Base-by-base conservation (phyloP, 768 basidiomycete genomes). In the Hortiboletus flavorubellus region DNA sequence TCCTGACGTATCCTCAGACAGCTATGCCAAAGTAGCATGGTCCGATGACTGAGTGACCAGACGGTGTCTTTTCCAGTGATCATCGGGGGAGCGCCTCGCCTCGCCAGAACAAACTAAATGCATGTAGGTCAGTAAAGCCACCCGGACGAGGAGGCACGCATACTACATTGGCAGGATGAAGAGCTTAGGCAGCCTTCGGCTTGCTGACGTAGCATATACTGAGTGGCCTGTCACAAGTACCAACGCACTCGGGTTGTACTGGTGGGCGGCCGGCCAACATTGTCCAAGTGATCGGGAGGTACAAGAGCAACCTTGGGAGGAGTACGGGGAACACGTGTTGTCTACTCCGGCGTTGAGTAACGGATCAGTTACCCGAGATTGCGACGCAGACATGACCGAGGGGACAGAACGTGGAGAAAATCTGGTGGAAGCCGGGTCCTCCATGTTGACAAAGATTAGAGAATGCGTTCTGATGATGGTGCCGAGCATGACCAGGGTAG, bases 41-140 rank as follows among this genome's bases (percentile, higher is more conserved):
- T 76, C 44, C 86, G 82, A 61, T 86, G 81, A 64, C 85, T 81
- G 49, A 90, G 72, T n/a, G 86, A 86, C 87, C 86, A 91, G 21
- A 90, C 75, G 6, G 84, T 84, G 51, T 87, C 81, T 67, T 87
- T 89, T 9, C 78, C 73, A 4, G 51, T 65, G 58, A 38, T 49
- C 38, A 35, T 54, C 60, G 21, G 66, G 42, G 18, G 70, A 53
- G 3, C 68, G 70, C 26, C 83, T 70, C 12, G 80, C 77, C 70
- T 90, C 88, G n/a, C 86, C 88, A 8, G 87, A 84, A 82, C 80
- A 66, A 84, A 87, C 88, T 91, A 61, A 14, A 56, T 33, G 49
- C 16, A 9, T 45, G 35, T 2, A 29, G 3, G 45, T 60, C 31
- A 57, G 40, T 12, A 59, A n/a, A 53, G 29, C 42, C 43, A 37